These are phyloP conservation scores for Colletotrichum sp. DNA, from an alignment of 2,329 filamentous ascomycete species.

Conservation along the genomic window DNA sequence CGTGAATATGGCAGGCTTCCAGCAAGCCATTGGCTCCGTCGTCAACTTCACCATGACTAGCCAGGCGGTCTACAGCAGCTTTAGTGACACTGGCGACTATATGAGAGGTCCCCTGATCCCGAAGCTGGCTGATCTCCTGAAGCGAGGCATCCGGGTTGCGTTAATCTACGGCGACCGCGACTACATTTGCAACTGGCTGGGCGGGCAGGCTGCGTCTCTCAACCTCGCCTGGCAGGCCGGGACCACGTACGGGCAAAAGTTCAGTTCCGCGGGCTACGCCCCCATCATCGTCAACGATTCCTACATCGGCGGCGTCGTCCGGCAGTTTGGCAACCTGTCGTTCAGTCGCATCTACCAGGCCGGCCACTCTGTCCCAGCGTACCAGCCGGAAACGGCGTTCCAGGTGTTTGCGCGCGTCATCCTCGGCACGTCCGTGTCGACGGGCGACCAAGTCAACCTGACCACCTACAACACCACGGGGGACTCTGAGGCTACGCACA, in stretches of 20 bases:
- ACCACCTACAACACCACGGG: slow-evolving; percentile 62
- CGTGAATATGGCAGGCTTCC: slow-evolving; percentile 62
- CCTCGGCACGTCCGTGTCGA: slow-evolving; percentile 57
- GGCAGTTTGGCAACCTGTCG: slow-evolving; percentile 77
- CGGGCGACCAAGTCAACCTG: slow-evolving; percentile 57
- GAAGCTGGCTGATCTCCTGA: slow-evolving; percentile 64
- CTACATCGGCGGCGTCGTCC: slow-evolving; percentile 74
- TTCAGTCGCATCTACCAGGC: slow-evolving; percentile 72
- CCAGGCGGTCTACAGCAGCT: slow-evolving; percentile 48
- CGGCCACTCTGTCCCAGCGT: slow-evolving; percentile 66
- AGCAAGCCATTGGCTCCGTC: slow-evolving; percentile 61
- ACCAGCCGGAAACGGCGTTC: slow-evolving; percentile 65
- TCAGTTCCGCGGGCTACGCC: slow-evolving; percentile 72
- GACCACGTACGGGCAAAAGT: slow-evolving; percentile 54
- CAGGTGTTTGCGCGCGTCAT: slow-evolving; percentile 67
- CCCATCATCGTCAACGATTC: slow-evolving; percentile 71
- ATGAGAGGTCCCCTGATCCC: slow-evolving; percentile 66
- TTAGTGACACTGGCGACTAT: slow-evolving; percentile 61
- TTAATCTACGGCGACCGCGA: slow-evolving; percentile 73
- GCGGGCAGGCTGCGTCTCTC: slow-evolving; percentile 76
- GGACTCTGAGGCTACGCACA: slow-evolving; percentile 59
- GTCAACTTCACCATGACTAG: slow-evolving; percentile 62
- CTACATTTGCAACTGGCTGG: slow-evolving; percentile 72
- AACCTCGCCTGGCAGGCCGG: slow-evolving; percentile 57
- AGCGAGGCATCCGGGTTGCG: slow-evolving; percentile 69